Evolutionary conservation across 441 rosid species (phyloP).

Genomic region (Gossypium davidsonii): DNA sequence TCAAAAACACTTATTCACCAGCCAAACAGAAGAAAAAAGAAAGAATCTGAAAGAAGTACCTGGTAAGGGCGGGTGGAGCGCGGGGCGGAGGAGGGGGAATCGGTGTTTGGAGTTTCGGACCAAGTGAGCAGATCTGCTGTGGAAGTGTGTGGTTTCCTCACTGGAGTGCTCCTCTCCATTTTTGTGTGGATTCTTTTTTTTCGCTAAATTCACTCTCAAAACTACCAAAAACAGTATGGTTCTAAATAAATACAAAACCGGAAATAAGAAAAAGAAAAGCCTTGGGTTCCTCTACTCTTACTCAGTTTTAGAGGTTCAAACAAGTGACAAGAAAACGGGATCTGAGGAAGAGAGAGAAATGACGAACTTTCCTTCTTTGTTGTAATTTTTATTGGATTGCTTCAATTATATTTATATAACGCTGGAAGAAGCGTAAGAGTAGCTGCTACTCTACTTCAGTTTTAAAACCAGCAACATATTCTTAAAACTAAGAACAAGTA

Average conservation of each 20-base stretch:
- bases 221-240: not conserved
- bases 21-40: not conserved
- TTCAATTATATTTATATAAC: not conserved
- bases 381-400: not conserved
- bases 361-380: conserved; percentile 9
- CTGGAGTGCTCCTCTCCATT: conserved; percentile 91
- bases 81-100: conserved; percentile 47
- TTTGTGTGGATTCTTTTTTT: not conserved
- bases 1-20: not conserved
- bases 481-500: no score
- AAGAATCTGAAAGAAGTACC: conserved; percentile 14
- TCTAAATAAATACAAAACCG: not conserved
- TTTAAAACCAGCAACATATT: conserved; percentile 25
- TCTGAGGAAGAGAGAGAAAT: conserved; percentile 10
- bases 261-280: not conserved
- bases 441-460: conserved; percentile 19
- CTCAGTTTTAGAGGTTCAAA: not conserved
- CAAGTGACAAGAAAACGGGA: not conserved
- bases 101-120: conserved; percentile 68
- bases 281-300: conserved; percentile 16
- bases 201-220: not conserved
- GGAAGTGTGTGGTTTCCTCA: conserved; percentile 75
- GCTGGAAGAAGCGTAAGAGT: conserved; percentile 14
- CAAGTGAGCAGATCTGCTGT: conserved; percentile 99
- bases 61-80: conserved; percentile 71